These are phyloP conservation scores for Amanita phalloides DNA, from an alignment of 768 basidiomycete species.

Conservation along the genomic window DNA sequence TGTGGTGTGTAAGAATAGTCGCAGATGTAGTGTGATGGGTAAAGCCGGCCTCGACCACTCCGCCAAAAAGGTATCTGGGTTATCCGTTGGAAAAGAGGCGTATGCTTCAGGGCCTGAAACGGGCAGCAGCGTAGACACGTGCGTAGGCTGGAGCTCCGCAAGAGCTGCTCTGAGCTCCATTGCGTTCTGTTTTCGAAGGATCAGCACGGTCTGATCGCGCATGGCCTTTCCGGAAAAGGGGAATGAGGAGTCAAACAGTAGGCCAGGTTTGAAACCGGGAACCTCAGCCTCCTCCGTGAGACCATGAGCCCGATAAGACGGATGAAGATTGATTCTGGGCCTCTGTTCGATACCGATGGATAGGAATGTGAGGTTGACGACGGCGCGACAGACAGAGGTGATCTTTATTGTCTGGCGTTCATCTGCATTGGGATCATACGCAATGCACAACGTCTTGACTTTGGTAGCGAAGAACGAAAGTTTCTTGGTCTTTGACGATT, in stretches of 20 bases:
- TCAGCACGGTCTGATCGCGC: background rate
- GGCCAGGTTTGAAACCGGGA: background rate
- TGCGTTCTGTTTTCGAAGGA: slow-evolving; percentile 1
- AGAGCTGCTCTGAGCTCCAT: background rate
- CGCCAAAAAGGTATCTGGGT: too few species aligned
- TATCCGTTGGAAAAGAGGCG: background rate
- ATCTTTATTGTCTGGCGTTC: slow-evolving; percentile 19
- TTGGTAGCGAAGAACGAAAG: slow-evolving; percentile 21
- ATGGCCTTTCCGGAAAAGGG: background rate
- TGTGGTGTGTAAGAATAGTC: slow-evolving; percentile 24
- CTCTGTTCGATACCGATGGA: slow-evolving; percentile 14
- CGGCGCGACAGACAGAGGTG: slow-evolving; percentile 22
- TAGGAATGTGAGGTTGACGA: slow-evolving; percentile 27
- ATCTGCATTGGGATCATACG: slow-evolving; percentile 19
- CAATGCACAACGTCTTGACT: slow-evolving; percentile 26
- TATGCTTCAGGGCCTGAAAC: slow-evolving; percentile 2
- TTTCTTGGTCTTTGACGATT: slow-evolving; percentile 21
- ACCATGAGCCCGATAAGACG: background rate
- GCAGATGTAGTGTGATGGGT: slow-evolving; percentile 14
- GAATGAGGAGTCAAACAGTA: background rate
- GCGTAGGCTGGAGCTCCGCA: background rate
- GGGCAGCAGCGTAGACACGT: slow-evolving; percentile 2
- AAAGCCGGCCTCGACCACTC: slow-evolving; percentile 12
- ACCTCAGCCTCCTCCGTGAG: background rate
- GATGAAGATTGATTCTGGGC: background rate